Evolutionary conservation across 352 stramenopile species (phyloP).

Genomic region (Lagenidium giganteum): DNA sequence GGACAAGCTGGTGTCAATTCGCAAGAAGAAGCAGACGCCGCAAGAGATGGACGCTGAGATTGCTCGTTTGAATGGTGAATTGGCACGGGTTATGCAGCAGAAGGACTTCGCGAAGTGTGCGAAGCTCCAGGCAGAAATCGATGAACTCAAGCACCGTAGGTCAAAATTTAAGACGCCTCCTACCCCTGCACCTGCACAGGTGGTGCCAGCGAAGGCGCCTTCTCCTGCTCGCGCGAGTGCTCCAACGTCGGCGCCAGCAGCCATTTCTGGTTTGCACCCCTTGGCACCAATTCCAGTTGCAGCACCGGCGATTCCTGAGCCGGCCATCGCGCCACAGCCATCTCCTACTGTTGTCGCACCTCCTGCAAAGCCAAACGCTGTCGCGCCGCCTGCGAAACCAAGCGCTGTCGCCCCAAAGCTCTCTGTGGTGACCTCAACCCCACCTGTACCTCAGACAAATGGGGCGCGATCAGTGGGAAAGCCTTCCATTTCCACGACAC

Average conservation of each 20-base stretch:
- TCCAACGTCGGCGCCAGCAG: conserved; percentile 13
- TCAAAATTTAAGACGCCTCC: conserved; percentile 51
- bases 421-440: neutral
- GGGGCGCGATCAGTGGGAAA: too few species aligned
- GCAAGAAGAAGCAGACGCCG: conserved; percentile 85
- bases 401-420: neutral
- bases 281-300: neutral
- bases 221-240: conserved; percentile 8
- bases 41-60: conserved; percentile 82
- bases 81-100: conserved; percentile 61
- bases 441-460: neutral
- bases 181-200: conserved; percentile 16
- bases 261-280: conserved; percentile 14
- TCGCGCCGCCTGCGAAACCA: conserved; percentile 3
- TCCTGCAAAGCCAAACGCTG: conserved; percentile 6
- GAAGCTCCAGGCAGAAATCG: conserved; percentile 81
- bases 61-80: conserved; percentile 56
- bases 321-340: neutral
- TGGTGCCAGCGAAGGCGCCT: conserved; percentile 10
- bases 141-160: conserved; percentile 65
- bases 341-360: conserved; percentile 4
- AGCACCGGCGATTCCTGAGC: neutral
- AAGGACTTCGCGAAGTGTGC: conserved; percentile 87
- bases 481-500: too few species aligned
- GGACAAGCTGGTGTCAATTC: conserved; percentile 55